phyloP scores from a whole-genome alignment of 139 green algal genomes.

The Trebouxia sp. region DNA sequence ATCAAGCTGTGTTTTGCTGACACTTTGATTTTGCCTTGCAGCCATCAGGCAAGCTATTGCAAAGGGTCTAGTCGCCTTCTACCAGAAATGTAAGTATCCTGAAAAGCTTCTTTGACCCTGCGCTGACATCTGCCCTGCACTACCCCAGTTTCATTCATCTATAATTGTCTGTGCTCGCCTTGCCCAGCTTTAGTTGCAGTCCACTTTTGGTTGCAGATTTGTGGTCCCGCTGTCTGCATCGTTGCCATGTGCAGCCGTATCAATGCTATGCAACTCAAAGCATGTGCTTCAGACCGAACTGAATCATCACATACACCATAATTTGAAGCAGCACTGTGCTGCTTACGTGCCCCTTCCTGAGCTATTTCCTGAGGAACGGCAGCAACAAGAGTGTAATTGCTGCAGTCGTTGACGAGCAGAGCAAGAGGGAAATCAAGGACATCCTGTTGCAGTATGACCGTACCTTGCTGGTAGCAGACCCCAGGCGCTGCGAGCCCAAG shows the following conservation, averaged over 20 bases:
- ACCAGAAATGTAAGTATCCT: constrained; percentile 93
- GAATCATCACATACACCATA: too few relatives aligned
- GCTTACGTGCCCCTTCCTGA: too few relatives aligned
- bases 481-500: constrained; percentile 97
- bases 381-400: too few relatives aligned
- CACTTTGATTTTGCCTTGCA: constrained; percentile 41
- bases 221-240: not conserved
- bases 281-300: too few relatives aligned
- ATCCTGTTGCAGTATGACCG: constrained; percentile 94
- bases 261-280: too few relatives aligned
- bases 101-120: too few relatives aligned
- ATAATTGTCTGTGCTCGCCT: too few relatives aligned
- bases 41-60: constrained; percentile 96
- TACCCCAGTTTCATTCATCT: too few relatives aligned
- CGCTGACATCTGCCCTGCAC: too few relatives aligned
- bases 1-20: not conserved
- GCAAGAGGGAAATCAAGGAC: constrained; percentile 98
- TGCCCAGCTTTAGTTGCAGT: too few relatives aligned
- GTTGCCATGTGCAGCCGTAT: not conserved
- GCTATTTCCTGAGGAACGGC: not conserved
- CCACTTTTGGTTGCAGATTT: too few relatives aligned
- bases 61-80: constrained; percentile 98
- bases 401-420: constrained; percentile 96
- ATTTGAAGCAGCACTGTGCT: not conserved
- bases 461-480: constrained; percentile 97